These are phyloP conservation scores for Rhamnella rubrinervis DNA, from an alignment of 331 rosid genomes.

Conservation along the genomic window DNA sequence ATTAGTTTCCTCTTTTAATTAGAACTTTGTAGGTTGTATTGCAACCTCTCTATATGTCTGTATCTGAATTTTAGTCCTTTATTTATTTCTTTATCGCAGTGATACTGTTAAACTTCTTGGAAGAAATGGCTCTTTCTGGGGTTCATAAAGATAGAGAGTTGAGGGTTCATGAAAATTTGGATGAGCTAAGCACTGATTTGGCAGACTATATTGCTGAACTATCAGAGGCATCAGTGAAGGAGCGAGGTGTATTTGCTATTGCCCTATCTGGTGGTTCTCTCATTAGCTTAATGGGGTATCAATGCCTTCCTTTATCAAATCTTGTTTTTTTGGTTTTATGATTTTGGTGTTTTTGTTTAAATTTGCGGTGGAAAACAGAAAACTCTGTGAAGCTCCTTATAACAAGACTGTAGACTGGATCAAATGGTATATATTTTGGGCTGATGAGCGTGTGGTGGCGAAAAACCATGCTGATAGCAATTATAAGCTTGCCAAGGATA, in stretches of 20 bases:
- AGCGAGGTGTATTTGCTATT: conserved; percentile 77
- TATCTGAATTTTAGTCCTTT: conserved; percentile 15
- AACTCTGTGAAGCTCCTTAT: conserved; percentile 85
- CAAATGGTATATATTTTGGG: conserved; percentile 98
- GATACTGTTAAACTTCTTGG: conserved; percentile 24
- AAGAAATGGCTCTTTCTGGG: conserved; percentile 66
- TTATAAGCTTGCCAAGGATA: conserved; percentile 87
- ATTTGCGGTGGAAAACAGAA: conserved; percentile 57
- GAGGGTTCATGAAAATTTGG: conserved; percentile 84
- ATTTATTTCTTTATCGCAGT: background rate
- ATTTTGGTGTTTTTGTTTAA: conserved; percentile 45
- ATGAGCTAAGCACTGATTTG: conserved; percentile 85
- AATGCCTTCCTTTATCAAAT: conserved; percentile 41
- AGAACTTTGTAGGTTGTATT: conserved; percentile 1
- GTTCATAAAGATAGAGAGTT: conserved; percentile 49
- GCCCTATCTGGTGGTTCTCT: conserved; percentile 99
- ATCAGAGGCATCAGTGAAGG: conserved; percentile 89
- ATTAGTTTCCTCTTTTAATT: conserved; percentile 17
- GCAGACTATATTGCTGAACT: conserved; percentile 88
- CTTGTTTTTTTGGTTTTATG: conserved; percentile 33
- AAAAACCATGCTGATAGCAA: conserved; percentile 91
- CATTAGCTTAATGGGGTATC: conserved; percentile 94
- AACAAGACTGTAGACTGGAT: conserved; percentile 96
- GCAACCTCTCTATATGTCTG: conserved; percentile 1
- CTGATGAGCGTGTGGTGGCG: conserved; percentile 92